These are phyloP conservation scores for Lepidium campestre DNA, from an alignment of 441 rosid genomes.

Conservation along the genomic window DNA sequence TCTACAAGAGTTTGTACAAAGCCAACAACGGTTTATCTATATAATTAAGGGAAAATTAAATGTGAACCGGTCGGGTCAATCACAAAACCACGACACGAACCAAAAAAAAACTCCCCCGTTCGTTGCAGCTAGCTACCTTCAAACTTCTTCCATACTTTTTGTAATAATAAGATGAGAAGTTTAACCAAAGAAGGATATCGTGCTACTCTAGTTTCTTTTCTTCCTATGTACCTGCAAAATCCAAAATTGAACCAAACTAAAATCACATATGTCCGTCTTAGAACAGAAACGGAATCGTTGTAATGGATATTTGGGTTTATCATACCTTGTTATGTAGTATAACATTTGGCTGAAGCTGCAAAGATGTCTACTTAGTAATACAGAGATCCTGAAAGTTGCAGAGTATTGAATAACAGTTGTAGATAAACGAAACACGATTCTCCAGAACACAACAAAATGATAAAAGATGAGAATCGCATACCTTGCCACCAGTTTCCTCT, in stretches of 20 bases:
- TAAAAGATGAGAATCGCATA: conserved; percentile 13
- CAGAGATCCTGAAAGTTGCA: conserved; percentile 23
- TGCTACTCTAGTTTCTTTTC: neutral
- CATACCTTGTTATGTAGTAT: conserved; percentile 11
- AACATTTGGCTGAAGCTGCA: neutral
- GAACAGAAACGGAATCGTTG: neutral
- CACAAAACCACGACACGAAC: conserved; percentile 16
- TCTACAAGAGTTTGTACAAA: conserved; percentile 7
- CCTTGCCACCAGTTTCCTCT: conserved; percentile 98
- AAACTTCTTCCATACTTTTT: conserved; percentile 27
- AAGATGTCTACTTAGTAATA: conserved; percentile 26
- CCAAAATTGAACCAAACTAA: neutral
- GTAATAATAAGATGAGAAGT: conserved; percentile 28
- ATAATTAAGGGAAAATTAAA: neutral
- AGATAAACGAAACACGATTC: neutral
- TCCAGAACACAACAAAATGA: neutral
- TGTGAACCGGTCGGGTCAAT: conserved; percentile 14
- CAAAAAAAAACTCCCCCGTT: conserved; percentile 7
- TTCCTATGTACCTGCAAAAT: conserved; percentile 23
- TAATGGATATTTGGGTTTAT: neutral
- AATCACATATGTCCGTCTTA: neutral
- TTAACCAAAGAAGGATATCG: neutral
- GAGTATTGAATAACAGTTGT: neutral
- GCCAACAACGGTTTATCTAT: conserved; percentile 3
- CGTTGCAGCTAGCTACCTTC: conserved; percentile 1